Conservation (phyloP, 2,329 filamentous ascomycete species). For the Scleromitrula shiraiana region DNA sequence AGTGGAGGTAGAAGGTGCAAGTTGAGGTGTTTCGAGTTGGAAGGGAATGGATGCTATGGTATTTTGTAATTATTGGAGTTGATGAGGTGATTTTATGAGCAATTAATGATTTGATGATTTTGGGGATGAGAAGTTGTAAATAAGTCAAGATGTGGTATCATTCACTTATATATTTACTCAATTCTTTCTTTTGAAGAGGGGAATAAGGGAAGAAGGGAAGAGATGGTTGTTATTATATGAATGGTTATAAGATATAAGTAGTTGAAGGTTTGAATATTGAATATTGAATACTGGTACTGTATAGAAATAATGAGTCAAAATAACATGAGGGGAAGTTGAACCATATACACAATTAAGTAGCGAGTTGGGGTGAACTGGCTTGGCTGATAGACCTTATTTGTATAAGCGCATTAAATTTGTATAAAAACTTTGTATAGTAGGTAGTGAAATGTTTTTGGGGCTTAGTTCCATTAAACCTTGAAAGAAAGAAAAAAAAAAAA, state of each 20-base stretch:
- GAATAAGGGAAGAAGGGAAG: too few relatives aligned
- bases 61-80: slow-evolving; percentile 13
- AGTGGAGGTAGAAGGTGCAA: slow-evolving; percentile 11
- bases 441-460: too few relatives aligned
- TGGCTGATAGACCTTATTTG: too few relatives aligned
- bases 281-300: slow-evolving; percentile 3
- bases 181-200: too few relatives aligned
- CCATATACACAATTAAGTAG: slow-evolving; percentile 17
- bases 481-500: too few relatives aligned
- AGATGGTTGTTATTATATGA: too few relatives aligned
- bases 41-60: too few relatives aligned
- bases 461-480: too few relatives aligned
- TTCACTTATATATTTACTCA: slow-evolving; percentile 4
- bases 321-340: slow-evolving; percentile 13
- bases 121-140: slow-evolving; percentile 13
- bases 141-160: slow-evolving; percentile 13
- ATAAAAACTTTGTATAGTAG: too few relatives aligned
- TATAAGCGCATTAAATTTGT: too few relatives aligned
- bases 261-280: slow-evolving; percentile 3
- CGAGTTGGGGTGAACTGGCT: slow-evolving; percentile 12
- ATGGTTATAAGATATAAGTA: neutral
- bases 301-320: neutral
- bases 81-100: slow-evolving; percentile 16
- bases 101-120: too few relatives aligned
- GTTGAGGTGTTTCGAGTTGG: too few relatives aligned